phyloP scores from a whole-genome alignment of 164 flowering plant species.

The Chimonanthus salicifolius region DNA sequence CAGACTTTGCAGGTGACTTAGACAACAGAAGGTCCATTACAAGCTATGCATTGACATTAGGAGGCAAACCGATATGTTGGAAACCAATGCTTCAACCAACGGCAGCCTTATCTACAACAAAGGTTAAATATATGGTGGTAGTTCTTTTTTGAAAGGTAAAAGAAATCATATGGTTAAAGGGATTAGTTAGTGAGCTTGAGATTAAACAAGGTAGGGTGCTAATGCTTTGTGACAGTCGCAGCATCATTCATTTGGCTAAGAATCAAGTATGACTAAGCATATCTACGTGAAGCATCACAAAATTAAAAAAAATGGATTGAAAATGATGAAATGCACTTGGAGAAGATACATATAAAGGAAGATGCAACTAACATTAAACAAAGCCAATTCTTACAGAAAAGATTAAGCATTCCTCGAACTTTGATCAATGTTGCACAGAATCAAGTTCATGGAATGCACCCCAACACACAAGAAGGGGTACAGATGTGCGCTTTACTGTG shows the following conservation, averaged over 20 bases:
- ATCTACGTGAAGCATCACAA: background rate
- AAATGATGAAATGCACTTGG: background rate
- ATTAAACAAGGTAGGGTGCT: background rate
- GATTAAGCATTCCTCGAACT: background rate
- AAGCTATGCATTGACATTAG: background rate
- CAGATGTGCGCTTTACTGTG: background rate
- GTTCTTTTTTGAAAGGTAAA: background rate
- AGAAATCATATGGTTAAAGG: background rate
- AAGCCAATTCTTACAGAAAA: background rate
- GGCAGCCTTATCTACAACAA: background rate
- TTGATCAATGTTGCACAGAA: background rate
- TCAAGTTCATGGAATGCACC: background rate
- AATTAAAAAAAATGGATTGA: background rate
- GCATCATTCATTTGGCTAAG: background rate
- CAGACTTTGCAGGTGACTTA: background rate
- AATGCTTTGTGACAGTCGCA: background rate
- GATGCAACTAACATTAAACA: background rate
- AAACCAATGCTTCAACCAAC: background rate
- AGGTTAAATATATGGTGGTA: background rate
- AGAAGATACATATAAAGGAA: background rate
- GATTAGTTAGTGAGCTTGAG: background rate
- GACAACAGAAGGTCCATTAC: background rate
- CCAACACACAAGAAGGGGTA: background rate
- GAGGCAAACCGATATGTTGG: background rate
- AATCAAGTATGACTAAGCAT: background rate